Evolutionary conservation across 495 filamentous ascomycete genomes (phyloP).

Genomic region (Hypoxylon rickii): DNA sequence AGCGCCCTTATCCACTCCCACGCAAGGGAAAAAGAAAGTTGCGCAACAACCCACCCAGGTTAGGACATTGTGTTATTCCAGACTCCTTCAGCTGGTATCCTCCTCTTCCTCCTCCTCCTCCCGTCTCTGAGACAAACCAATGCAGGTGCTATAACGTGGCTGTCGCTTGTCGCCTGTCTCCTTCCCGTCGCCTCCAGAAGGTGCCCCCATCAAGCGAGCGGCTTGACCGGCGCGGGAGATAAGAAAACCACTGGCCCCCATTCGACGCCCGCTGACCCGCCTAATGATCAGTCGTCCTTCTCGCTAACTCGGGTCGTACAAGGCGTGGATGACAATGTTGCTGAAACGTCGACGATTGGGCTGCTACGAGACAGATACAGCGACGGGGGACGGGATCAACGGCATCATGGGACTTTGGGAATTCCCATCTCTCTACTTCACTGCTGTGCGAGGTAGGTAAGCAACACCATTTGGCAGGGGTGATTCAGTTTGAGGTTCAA

Average conservation of each 20-base stretch:
- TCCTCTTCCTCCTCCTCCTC: too few relatives aligned
- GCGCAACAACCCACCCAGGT: slow-evolving; percentile 12
- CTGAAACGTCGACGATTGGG: slow-evolving; percentile 22
- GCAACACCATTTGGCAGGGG: slow-evolving; percentile 21
- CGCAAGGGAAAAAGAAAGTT: slow-evolving; percentile 22
- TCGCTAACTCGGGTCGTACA: slow-evolving; percentile 15
- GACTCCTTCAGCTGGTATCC: too few relatives aligned
- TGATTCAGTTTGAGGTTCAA: slow-evolving; percentile 10
- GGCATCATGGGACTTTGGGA: slow-evolving; percentile 22
- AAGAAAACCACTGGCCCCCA: slow-evolving; percentile 22
- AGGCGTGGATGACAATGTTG: slow-evolving; percentile 21
- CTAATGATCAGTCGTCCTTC: slow-evolving; percentile 18
- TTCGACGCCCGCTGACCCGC: slow-evolving; percentile 25
- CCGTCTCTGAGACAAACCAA: slow-evolving; percentile 8
- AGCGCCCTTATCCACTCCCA: slow-evolving; percentile 18
- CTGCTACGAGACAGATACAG: slow-evolving; percentile 8
- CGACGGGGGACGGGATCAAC: slow-evolving; percentile 17
- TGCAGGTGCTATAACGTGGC: slow-evolving; percentile 13
- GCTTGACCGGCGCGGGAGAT: slow-evolving; percentile 29
- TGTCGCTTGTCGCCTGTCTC: slow-evolving; percentile 10
- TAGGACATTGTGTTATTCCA: too few relatives aligned
- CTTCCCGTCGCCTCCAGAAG: slow-evolving; percentile 6
- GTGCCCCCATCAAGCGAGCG: slow-evolving; percentile 13
- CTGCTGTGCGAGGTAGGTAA: slow-evolving; percentile 26
- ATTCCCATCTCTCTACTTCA: slow-evolving; percentile 28